Percentiles rank a stretch among this genome's conserved stretches.
Evolutionary conservation across 306 rosid genomes (phyloP).

Genomic region (Trichosanthes truncata): DNA sequence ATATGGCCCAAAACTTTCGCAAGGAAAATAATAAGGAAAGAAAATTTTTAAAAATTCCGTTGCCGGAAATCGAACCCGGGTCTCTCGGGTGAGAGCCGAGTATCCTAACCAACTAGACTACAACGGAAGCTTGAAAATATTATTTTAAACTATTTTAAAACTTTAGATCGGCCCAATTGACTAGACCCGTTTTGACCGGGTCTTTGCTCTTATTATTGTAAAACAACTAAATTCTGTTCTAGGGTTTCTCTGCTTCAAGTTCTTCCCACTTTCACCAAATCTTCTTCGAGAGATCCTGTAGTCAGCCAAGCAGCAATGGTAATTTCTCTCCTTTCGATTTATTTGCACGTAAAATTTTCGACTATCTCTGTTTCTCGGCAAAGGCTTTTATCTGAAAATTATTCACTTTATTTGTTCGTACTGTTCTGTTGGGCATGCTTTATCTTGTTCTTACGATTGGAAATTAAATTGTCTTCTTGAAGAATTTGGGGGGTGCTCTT

Average conservation of each 20-base stretch:
- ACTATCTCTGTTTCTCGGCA: neutral
- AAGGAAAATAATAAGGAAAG: too few species aligned
- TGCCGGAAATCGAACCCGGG: conserved; percentile 46
- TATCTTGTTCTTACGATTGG: neutral
- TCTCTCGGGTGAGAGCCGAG: conserved; percentile 53
- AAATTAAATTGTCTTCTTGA: neutral
- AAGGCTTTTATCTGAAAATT: neutral
- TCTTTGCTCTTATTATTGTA: neutral
- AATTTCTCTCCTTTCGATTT: conserved; percentile 3
- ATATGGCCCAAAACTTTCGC: neutral
- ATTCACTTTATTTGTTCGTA: neutral
- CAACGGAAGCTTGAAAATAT: too few species aligned
- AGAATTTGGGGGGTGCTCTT: neutral
- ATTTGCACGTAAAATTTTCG: neutral
- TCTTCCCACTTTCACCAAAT: neutral
- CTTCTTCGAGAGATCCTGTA: neutral
- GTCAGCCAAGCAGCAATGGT: neutral
- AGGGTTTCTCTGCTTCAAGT: neutral
- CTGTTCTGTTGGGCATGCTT: neutral
- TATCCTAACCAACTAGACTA: neutral
- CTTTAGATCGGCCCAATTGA: too few species aligned
- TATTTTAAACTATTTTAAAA: too few species aligned
- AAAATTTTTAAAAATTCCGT: conserved; percentile 1
- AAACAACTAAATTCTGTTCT: neutral
- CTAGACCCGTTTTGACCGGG: too few species aligned